These are phyloP conservation scores for Saccharomyces mikatae DNA, from an alignment of 805 yeast genomes.

Conservation along the genomic window DNA sequence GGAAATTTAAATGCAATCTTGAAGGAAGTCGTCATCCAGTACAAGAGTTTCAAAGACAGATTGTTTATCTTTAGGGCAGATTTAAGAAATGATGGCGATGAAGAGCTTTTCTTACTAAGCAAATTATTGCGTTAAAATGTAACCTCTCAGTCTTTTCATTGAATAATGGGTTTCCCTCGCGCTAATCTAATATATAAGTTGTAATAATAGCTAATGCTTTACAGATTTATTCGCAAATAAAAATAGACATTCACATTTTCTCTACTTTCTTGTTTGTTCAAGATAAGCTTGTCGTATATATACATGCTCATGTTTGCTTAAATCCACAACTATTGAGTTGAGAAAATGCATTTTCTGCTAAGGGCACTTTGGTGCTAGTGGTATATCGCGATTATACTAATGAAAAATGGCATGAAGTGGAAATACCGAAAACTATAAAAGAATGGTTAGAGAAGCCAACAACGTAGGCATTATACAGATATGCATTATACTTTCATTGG, in stretches of 20 bases:
- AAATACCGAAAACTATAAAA: neutral
- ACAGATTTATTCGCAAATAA: neutral
- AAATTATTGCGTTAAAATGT: constrained; percentile 19
- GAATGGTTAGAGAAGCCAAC: neutral
- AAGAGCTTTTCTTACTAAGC: constrained; percentile 43
- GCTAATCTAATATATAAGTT: neutral
- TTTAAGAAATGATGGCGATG: constrained; percentile 43
- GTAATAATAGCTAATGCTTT: neutral
- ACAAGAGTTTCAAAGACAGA: constrained; percentile 37
- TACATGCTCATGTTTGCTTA: neutral
- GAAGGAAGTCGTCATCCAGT: constrained; percentile 35
- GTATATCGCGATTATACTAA: neutral
- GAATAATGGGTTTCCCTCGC: neutral
- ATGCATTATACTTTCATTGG: constrained; percentile 18
- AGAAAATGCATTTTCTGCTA: neutral
- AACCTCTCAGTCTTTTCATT: neutral
- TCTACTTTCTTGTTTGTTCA: neutral
- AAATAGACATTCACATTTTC: neutral
- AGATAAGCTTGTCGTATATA: neutral
- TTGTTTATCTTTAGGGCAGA: constrained; percentile 42
- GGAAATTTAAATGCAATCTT: constrained; percentile 33
- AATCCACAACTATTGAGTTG: neutral
- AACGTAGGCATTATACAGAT: neutral
- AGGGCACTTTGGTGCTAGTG: neutral
- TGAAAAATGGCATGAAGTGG: neutral